Conservation (phyloP, 768 basidiomycete genomes). For the Heimioporus sp. region DNA sequence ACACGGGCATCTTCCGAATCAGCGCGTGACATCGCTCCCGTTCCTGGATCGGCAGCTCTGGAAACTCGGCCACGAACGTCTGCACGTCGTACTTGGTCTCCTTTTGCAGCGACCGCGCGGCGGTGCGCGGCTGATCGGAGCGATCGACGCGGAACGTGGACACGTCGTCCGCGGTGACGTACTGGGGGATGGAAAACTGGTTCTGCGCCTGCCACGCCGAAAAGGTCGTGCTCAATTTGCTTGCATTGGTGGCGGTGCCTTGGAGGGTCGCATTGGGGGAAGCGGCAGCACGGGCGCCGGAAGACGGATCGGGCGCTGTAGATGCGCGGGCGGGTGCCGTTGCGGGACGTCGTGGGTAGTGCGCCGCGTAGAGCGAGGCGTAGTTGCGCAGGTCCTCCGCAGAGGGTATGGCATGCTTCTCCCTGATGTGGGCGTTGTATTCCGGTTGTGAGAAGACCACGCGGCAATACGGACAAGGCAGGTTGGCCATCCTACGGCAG, state of each 20-base stretch:
- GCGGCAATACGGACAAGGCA: slow-evolving; percentile 15
- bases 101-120: slow-evolving; percentile 18
- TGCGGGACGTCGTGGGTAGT: background rate
- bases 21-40: slow-evolving; percentile 19
- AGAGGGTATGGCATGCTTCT: slow-evolving; percentile 9
- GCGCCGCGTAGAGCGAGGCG: background rate
- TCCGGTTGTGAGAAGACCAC: slow-evolving; percentile 2
- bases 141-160: slow-evolving; percentile 22
- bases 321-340: background rate
- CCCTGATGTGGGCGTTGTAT: slow-evolving; percentile 9
- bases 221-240: slow-evolving; percentile 15
- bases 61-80: slow-evolving; percentile 17
- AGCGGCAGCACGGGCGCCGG: background rate
- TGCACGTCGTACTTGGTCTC: slow-evolving; percentile 20
- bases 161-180: slow-evolving; percentile 24
- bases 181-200: slow-evolving; percentile 6
- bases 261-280: slow-evolving; percentile 2
- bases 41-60: slow-evolving; percentile 7
- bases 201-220: slow-evolving; percentile 18
- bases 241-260: background rate
- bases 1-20: slow-evolving; percentile 17
- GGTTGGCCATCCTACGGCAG: slow-evolving; percentile 1
- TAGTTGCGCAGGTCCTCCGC: slow-evolving; percentile 5
- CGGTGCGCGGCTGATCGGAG: slow-evolving; percentile 21
- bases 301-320: background rate